Percentiles rank a stretch among this genome's conserved stretches.
These are phyloP conservation scores for Ascochyta pisi DNA, from an alignment of 2,329 filamentous ascomycete genomes.

Conservation along the genomic window DNA sequence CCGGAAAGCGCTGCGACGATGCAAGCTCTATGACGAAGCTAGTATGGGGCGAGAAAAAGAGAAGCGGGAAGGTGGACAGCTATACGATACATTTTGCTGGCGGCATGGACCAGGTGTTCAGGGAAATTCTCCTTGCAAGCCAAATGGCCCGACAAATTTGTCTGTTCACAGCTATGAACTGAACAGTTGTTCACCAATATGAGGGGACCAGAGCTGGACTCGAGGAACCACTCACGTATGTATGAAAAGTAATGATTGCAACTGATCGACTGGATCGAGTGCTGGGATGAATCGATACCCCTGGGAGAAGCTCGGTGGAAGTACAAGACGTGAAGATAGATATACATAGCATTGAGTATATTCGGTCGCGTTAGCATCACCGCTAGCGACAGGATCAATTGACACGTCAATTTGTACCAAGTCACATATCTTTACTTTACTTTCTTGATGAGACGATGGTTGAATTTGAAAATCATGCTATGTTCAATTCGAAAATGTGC, in stretches of 20 bases:
- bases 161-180: slow-evolving; percentile 47
- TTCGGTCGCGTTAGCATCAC: neutral
- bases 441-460: neutral
- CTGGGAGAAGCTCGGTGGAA: neutral
- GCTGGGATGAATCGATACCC: neutral
- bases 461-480: neutral
- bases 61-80: slow-evolving; percentile 47
- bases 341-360: neutral
- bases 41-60: slow-evolving; percentile 48
- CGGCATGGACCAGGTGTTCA: slow-evolving; percentile 48
- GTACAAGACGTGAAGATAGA: neutral
- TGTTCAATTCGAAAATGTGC: too few relatives aligned
- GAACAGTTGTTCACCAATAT: neutral
- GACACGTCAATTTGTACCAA: neutral
- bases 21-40: slow-evolving; percentile 36
- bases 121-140: slow-evolving; percentile 46
- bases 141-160: slow-evolving; percentile 49
- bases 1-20: slow-evolving; percentile 46
- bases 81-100: slow-evolving; percentile 49
- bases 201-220: slow-evolving; percentile 5
- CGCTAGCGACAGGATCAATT: neutral
- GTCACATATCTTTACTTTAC: neutral
- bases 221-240: neutral
- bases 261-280: neutral
- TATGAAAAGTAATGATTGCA: neutral